These are phyloP conservation scores for Talaromyces funiculosus DNA, from an alignment of 2,329 filamentous ascomycete genomes.

Conservation along the genomic window DNA sequence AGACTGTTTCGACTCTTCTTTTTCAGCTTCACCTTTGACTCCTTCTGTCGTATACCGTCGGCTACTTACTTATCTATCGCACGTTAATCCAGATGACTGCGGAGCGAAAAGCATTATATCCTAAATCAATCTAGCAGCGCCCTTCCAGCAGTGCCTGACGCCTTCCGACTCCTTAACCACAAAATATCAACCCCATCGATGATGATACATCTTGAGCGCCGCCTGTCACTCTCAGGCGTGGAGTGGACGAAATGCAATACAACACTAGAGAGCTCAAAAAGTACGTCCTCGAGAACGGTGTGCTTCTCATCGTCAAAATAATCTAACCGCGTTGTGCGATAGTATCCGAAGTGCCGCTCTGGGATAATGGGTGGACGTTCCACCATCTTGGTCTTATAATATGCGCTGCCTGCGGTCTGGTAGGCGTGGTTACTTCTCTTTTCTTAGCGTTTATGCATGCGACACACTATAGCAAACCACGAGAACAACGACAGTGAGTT, in stretches of 20 bases:
- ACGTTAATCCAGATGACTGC: not conserved
- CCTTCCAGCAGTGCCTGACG: not conserved
- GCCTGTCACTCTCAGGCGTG: slow-evolving; percentile 7
- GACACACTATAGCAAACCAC: slow-evolving; percentile 55
- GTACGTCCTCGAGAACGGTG: slow-evolving; percentile 23
- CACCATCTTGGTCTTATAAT: slow-evolving; percentile 53
- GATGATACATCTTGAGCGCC: slow-evolving; percentile 8
- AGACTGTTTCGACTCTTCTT: not conserved
- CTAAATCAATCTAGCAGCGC: not conserved
- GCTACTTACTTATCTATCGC: not conserved
- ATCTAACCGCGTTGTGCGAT: slow-evolving; percentile 4
- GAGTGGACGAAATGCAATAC: slow-evolving; percentile 43
- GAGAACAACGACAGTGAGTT: slow-evolving; percentile 55
- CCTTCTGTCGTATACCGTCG: not conserved
- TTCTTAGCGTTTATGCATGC: slow-evolving; percentile 54
- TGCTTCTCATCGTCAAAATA: not conserved
- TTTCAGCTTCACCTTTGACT: not conserved
- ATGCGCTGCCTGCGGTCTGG: slow-evolving; percentile 47
- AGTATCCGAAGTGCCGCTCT: slow-evolving; percentile 48
- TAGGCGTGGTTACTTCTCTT: slow-evolving; percentile 48
- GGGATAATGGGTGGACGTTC: slow-evolving; percentile 49
- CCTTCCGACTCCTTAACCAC: not conserved
- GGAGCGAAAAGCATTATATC: not conserved
- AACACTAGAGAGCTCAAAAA: slow-evolving; percentile 43
- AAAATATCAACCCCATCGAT: slow-evolving; percentile 1